Conservation (phyloP, 352 stramenopile genomes). For the Blastocystis sp. region DNA sequence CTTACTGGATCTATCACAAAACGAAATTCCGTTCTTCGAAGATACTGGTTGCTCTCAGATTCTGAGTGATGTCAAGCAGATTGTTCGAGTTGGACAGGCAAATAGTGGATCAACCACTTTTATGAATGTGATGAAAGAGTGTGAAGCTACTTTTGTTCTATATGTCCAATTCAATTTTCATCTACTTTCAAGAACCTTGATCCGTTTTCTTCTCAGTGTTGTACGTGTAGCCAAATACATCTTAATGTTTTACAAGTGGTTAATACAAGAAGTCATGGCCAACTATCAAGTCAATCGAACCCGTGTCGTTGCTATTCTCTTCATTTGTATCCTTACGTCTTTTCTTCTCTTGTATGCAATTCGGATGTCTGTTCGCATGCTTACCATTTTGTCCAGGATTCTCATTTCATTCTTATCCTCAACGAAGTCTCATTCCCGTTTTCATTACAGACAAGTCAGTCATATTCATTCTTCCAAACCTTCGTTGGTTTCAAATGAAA, state of each 20-base stretch:
- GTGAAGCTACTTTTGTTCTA: slow-evolving; percentile 3
- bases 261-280: neutral
- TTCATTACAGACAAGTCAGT: too few species aligned
- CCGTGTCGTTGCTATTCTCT: neutral
- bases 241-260: neutral
- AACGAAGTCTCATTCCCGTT: too few species aligned
- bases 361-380: neutral
- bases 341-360: neutral
- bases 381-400: neutral
- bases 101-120: neutral
- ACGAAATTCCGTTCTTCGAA: neutral
- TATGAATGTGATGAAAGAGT: neutral
- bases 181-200: neutral
- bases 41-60: slow-evolving; percentile 24
- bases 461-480: too few species aligned
- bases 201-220: neutral
- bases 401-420: neutral
- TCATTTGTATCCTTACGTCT: neutral
- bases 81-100: neutral
- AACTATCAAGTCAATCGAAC: neutral
- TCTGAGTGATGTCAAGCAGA: slow-evolving; percentile 14
- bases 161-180: slow-evolving; percentile 49
- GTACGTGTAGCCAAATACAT: neutral
- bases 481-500: too few species aligned
- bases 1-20: neutral